phyloP scores from a whole-genome alignment of 2,329 filamentous ascomycete species.

The Alternaria novae-zelandiae region DNA sequence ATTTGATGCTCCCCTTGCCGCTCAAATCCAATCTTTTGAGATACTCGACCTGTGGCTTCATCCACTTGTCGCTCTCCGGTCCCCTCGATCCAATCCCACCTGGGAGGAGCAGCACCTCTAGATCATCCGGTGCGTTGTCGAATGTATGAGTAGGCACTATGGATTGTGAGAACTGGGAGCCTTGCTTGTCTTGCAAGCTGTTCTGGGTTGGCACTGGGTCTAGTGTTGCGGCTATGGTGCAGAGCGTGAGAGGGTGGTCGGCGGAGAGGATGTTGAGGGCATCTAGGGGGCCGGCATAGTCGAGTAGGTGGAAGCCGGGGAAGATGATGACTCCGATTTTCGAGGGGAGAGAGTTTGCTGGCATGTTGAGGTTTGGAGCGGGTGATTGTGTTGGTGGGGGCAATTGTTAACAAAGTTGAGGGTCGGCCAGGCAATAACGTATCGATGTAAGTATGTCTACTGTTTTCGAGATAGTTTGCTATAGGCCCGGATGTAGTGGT shows the following conservation, averaged over 20 bases:
- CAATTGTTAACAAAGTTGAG: no score
- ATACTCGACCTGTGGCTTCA: slow-evolving; percentile 53
- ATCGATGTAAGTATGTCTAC: no score
- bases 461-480: no score
- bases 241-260: slow-evolving; percentile 34
- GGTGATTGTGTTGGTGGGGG: background rate
- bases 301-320: slow-evolving; percentile 48
- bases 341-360: slow-evolving; percentile 22
- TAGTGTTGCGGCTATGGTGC: slow-evolving; percentile 43
- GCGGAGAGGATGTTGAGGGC: slow-evolving; percentile 51
- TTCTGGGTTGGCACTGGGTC: slow-evolving; percentile 43
- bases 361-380: background rate
- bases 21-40: slow-evolving; percentile 54
- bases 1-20: slow-evolving; percentile 52
- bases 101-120: slow-evolving; percentile 71
- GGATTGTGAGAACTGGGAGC: slow-evolving; percentile 43
- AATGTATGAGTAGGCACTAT: slow-evolving; percentile 64
- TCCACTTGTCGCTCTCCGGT: slow-evolving; percentile 31
- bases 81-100: slow-evolving; percentile 62
- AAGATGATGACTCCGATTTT: slow-evolving; percentile 45
- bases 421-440: no score
- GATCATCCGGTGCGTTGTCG: slow-evolving; percentile 52
- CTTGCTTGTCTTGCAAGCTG: slow-evolving; percentile 7
- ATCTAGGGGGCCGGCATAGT: slow-evolving; percentile 55
- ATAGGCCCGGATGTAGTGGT: no score